Conservation (phyloP, 2,329 filamentous ascomycete species). For the Ceratocystis albifundus region DNA sequence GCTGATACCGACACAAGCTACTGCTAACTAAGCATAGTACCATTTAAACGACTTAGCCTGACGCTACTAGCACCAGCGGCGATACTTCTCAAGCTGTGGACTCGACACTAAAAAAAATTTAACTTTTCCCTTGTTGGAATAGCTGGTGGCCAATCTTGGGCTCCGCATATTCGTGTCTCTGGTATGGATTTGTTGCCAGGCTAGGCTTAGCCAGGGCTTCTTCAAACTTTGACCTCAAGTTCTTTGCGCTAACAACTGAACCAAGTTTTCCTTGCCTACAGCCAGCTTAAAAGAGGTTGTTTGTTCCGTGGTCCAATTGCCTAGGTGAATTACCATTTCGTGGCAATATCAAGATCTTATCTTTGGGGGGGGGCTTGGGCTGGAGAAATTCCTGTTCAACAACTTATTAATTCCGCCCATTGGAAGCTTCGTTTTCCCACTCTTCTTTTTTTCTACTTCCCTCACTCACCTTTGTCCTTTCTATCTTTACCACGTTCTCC, state of each 20-base stretch:
- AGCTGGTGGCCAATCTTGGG: conserved; percentile 9
- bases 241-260: conserved; percentile 10
- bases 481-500: neutral
- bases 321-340: neutral
- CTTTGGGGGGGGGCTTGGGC: neutral
- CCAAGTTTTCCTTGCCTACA: conserved; percentile 3
- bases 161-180: conserved; percentile 3
- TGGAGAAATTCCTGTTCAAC: neutral
- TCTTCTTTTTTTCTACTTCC: conserved; percentile 7
- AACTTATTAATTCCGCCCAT: conserved; percentile 3
- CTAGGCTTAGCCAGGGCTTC: conserved; percentile 12
- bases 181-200: conserved; percentile 3
- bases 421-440: neutral
- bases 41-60: conserved; percentile 4
- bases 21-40: conserved; percentile 6
- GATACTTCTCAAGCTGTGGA: conserved; percentile 6
- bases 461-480: conserved; percentile 15
- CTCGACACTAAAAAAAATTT: conserved; percentile 8
- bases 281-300: conserved; percentile 1
- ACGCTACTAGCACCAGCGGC: conserved; percentile 12
- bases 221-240: neutral
- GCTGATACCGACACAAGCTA: conserved; percentile 8
- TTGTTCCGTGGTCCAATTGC: neutral
- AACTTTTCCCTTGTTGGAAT: conserved; percentile 11
- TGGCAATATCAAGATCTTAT: conserved; percentile 8